These are phyloP conservation scores for Cudoniella acicularis DNA, from an alignment of 495 filamentous ascomycete species.

Conservation along the genomic window DNA sequence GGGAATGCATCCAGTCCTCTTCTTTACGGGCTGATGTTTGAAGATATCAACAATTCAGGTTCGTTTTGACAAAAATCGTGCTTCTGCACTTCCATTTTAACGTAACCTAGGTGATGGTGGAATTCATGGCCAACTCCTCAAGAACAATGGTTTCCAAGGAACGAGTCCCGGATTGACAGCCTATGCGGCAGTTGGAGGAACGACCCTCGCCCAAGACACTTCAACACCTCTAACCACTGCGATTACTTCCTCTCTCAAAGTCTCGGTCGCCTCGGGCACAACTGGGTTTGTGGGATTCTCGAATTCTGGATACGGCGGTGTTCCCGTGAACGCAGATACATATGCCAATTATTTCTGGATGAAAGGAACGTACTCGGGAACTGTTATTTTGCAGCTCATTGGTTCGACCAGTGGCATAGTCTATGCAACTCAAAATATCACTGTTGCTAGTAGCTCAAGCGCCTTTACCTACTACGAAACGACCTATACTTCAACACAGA, in stretches of 20 bases:
- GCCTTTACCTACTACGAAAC: constrained; percentile 33
- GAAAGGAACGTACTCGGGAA: constrained; percentile 31
- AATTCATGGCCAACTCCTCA: constrained; percentile 55
- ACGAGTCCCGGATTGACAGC: constrained; percentile 34
- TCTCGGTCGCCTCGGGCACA: constrained; percentile 33
- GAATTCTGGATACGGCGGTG: constrained; percentile 44
- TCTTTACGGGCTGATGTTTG: constrained; percentile 60
- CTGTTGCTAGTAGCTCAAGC: constrained; percentile 27
- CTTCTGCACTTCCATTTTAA: constrained; percentile 42
- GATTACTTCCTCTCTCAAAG: constrained; percentile 46
- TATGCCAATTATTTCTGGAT: constrained; percentile 47
- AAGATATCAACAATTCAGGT: constrained; percentile 27
- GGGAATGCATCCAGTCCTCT: constrained; percentile 50
- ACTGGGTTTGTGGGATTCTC: constrained; percentile 42
- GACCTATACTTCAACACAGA: constrained; percentile 31
- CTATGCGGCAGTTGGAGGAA: constrained; percentile 43
- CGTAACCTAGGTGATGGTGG: constrained; percentile 49
- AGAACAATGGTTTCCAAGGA: constrained; percentile 59
- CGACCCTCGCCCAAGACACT: constrained; percentile 35
- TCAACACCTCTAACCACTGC: constrained; percentile 36
- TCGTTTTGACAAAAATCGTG: neutral
- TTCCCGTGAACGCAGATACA: constrained; percentile 39
- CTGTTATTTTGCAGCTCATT: constrained; percentile 26
- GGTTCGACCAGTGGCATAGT: constrained; percentile 32
- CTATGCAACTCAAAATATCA: constrained; percentile 36